phyloP scores from a whole-genome alignment of 139 green algal species.

The Pseudopediastrum boryanum region DNA sequence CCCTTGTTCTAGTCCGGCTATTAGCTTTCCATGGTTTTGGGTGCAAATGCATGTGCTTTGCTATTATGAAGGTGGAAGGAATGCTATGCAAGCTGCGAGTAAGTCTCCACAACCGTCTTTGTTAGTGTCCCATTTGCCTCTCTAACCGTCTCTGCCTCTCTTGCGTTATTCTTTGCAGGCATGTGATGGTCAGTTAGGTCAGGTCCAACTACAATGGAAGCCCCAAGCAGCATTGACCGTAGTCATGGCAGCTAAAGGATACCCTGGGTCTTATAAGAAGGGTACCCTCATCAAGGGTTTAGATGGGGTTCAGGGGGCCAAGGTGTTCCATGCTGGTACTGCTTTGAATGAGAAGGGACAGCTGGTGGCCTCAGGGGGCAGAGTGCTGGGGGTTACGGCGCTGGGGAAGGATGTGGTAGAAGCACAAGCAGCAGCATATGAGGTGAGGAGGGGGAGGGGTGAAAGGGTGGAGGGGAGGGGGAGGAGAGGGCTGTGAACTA shows the following conservation, averaged over 20 bases:
- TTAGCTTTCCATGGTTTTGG: too few relatives aligned
- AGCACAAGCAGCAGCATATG: conserved; percentile 83
- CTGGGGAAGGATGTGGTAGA: conserved; percentile 64
- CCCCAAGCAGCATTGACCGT: conserved; percentile 81
- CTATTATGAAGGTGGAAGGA: too few relatives aligned
- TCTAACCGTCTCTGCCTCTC: too few relatives aligned
- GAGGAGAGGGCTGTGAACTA: too few relatives aligned
- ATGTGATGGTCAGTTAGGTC: conserved; percentile 38
- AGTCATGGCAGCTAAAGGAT: conserved; percentile 93
- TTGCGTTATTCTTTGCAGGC: too few relatives aligned
- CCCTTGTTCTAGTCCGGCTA: too few relatives aligned
- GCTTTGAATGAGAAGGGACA: conserved; percentile 2
- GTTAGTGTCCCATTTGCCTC: too few relatives aligned
- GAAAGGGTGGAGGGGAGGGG: too few relatives aligned
- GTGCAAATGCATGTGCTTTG: too few relatives aligned
- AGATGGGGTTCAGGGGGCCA: conserved; percentile 65
- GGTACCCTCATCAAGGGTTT: conserved; percentile 78
- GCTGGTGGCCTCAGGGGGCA: conserved; percentile 72
- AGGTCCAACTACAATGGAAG: conserved; percentile 68
- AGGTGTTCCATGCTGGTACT: conserved; percentile 93
- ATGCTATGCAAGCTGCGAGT: too few relatives aligned
- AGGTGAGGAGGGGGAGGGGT: conserved; percentile 33
- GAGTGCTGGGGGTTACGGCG: conserved; percentile 87
- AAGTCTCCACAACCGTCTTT: too few relatives aligned
- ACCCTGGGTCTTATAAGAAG: conserved; percentile 92